Conservation (phyloP, 2,329 filamentous ascomycete genomes). For the Dothistroma septosporum region DNA sequence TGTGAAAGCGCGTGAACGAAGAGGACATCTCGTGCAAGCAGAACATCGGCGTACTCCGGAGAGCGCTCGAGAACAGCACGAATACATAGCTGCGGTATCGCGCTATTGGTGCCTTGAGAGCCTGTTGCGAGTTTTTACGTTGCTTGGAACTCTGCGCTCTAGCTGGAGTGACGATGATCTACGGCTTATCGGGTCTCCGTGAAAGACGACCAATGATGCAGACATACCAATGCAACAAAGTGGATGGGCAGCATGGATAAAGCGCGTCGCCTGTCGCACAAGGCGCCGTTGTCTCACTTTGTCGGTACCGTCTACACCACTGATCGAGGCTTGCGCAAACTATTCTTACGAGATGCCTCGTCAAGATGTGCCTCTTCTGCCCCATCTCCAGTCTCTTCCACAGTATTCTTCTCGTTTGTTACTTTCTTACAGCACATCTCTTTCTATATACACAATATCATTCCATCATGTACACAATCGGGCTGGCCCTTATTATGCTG, state of each 20-base stretch:
- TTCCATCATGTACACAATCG: conserved; percentile 9
- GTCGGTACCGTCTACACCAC: background rate
- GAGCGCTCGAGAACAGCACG: background rate
- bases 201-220: background rate
- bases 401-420: background rate
- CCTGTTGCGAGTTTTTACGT: no score
- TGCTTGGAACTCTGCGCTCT: no score
- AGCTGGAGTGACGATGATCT: no score
- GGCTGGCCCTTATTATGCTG: conserved; percentile 12
- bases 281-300: background rate
- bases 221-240: background rate
- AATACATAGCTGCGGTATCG: background rate
- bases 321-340: background rate
- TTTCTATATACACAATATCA: background rate
- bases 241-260: background rate
- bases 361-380: background rate
- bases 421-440: background rate
- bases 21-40: background rate
- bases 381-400: no score
- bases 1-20: background rate
- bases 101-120: background rate
- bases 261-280: background rate
- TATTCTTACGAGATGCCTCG: background rate
- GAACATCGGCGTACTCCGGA: background rate
- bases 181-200: no score